A percentile compares a stretch with the other conserved stretches of the same genome.
Conservation (phyloP, 73 alveolate species). For the Stentor coeruleus region DNA sequence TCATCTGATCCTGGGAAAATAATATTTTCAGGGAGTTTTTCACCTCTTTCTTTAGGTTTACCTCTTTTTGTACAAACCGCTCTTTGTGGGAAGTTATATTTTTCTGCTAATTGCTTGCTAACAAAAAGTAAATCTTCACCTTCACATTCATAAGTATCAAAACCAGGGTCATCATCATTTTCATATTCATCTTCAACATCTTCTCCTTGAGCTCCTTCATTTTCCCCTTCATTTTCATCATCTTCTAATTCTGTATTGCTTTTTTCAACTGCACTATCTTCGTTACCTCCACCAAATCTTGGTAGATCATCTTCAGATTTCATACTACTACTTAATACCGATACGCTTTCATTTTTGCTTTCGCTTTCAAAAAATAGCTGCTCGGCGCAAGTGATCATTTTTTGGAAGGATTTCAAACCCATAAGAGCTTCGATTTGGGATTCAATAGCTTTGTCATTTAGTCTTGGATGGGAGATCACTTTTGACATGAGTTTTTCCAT, state of each 20-base stretch:
- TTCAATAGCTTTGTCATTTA: constrained; percentile 66
- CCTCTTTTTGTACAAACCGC: constrained; percentile 73
- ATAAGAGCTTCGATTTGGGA: constrained; percentile 65
- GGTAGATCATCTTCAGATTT: constrained; percentile 50
- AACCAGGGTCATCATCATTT: constrained; percentile 99
- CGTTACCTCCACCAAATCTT: constrained; percentile 35
- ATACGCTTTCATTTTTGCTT: constrained; percentile 32
- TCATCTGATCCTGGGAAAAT: not conserved
- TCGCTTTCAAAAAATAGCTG: constrained; percentile 18
- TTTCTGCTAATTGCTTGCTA: constrained; percentile 90
- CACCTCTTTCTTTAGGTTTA: constrained; percentile 10
- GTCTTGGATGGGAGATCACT: constrained; percentile 64
- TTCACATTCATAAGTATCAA: constrained; percentile 86
- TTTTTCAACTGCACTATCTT: constrained; percentile 14
- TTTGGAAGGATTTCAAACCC: constrained; percentile 73
- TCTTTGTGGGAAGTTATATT: constrained; percentile 88
- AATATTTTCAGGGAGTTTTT: not conserved
- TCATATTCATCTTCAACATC: constrained; percentile 79
- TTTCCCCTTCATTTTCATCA: too few relatives aligned
- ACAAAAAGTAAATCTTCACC: constrained; percentile 84
- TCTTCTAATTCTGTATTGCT: too few relatives aligned
- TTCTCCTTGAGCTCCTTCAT: constrained; percentile 17
- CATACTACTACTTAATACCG: constrained; percentile 29
- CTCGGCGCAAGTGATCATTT: constrained; percentile 84
- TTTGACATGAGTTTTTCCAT: constrained; percentile 86